Conservation (phyloP, 768 basidiomycete genomes). For the Trametes punicea region DNA sequence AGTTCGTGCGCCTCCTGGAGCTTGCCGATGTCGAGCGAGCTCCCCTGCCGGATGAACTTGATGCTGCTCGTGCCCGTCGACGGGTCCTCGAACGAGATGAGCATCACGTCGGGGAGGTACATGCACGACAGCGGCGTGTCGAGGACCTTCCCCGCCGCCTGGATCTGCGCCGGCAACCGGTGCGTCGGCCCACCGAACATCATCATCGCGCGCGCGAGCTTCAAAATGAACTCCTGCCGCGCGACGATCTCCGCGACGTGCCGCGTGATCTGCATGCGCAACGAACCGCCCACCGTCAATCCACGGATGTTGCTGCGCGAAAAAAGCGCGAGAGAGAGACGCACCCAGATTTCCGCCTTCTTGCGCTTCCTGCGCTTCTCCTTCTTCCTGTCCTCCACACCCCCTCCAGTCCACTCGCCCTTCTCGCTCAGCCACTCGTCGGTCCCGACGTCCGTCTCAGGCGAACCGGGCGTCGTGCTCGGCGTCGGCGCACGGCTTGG, state of each 20-base stretch:
- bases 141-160: conserved; percentile 73
- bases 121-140: conserved; percentile 74
- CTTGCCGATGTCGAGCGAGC: conserved; percentile 74
- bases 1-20: conserved; percentile 64
- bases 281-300: too few species aligned
- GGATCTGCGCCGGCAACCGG: conserved; percentile 77
- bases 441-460: conserved; percentile 26
- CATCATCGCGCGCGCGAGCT: conserved; percentile 84
- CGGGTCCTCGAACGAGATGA: conserved; percentile 80
- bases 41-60: conserved; percentile 72
- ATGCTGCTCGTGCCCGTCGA: conserved; percentile 78
- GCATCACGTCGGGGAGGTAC: conserved; percentile 71
- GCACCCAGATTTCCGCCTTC: conserved; percentile 74
- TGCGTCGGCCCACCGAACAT: conserved; percentile 85
- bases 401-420: conserved; percentile 10
- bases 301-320: neutral
- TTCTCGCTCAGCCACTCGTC: conserved; percentile 30
- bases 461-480: conserved; percentile 28
- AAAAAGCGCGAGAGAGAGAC: conserved; percentile 26
- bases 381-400: conserved; percentile 36
- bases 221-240: conserved; percentile 82
- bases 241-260: conserved; percentile 81
- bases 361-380: conserved; percentile 51
- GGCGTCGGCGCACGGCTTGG: conserved; percentile 28
- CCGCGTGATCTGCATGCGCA: conserved; percentile 62